A percentile compares a stretch with the other conserved stretches of the same genome.
Evolutionary conservation across 352 stramenopile genomes (phyloP).

Genomic region (Aphanomyces astaci): DNA sequence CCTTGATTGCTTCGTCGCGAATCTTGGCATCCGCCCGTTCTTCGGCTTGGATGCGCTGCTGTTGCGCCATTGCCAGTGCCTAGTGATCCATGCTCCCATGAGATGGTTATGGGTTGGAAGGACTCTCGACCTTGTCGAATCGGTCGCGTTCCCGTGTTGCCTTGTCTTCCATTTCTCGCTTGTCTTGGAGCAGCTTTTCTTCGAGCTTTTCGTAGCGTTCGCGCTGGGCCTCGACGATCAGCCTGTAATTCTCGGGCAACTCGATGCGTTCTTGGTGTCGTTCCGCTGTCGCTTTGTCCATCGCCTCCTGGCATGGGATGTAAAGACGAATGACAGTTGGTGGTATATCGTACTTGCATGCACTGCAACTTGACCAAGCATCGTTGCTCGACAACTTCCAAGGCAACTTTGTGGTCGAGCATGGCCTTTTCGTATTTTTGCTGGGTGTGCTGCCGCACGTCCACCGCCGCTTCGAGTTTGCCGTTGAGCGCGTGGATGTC

Average conservation of each 20-base stretch:
- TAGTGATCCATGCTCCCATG: background rate
- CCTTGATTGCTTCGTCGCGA: slow-evolving; percentile 47
- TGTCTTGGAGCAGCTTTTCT: slow-evolving; percentile 37
- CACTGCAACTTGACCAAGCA: slow-evolving; percentile 43
- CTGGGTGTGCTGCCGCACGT: slow-evolving; percentile 39
- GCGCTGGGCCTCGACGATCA: slow-evolving; percentile 46
- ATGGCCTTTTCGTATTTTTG: slow-evolving; percentile 41
- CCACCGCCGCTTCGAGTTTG: slow-evolving; percentile 49
- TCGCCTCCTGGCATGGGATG: slow-evolving; percentile 13
- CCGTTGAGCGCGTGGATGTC: slow-evolving; percentile 64
- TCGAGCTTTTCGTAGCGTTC: slow-evolving; percentile 63
- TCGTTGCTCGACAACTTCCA: slow-evolving; percentile 55
- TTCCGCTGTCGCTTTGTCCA: slow-evolving; percentile 36
- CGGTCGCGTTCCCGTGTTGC: slow-evolving; percentile 35
- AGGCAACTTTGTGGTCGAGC: slow-evolving; percentile 39
- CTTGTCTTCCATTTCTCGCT: slow-evolving; percentile 46
- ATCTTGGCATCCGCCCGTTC: slow-evolving; percentile 54
- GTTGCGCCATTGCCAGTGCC: slow-evolving; percentile 33
- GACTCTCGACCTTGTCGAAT: slow-evolving; percentile 25
- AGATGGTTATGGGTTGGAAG: background rate
- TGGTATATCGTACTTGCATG: slow-evolving; percentile 25
- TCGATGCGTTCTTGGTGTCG: slow-evolving; percentile 43
- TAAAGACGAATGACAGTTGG: background rate
- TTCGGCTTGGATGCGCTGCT: slow-evolving; percentile 36
- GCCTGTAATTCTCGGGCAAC: slow-evolving; percentile 49